Conservation (phyloP, 306 rosid species). For the Malus sieversii region DNA sequence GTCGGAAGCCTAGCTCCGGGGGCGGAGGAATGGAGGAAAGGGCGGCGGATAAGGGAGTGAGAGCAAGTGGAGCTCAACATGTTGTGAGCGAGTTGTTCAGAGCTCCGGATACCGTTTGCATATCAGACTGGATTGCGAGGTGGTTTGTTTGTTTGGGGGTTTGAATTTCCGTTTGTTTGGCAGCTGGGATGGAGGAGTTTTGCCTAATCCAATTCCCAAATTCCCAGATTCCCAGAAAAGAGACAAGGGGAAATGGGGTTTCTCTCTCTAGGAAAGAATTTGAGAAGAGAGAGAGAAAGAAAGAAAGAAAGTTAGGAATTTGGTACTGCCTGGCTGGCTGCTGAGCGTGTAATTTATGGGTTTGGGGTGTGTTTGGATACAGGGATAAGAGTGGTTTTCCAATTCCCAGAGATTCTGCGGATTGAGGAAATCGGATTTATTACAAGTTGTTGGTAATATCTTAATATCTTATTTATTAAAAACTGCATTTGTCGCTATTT, state of each 20-base stretch:
- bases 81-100: conserved; percentile 19
- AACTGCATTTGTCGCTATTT: not conserved
- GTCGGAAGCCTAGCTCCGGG: conserved; percentile 33
- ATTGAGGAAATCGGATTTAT: not conserved
- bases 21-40: conserved; percentile 31
- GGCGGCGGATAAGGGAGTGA: conserved; percentile 42
- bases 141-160: not conserved
- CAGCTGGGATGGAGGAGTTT: not conserved
- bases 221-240: conserved; percentile 3
- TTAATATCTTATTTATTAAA: not conserved
- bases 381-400: not conserved
- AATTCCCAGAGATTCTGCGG: not conserved
- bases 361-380: not conserved
- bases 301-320: not conserved
- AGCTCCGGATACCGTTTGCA: conserved; percentile 18
- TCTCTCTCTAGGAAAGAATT: not conserved
- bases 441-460: not conserved
- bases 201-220: not conserved
- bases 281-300: not conserved
- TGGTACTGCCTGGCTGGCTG: not conserved
- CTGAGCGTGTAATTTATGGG: not conserved
- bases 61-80: conserved; percentile 63
- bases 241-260: not conserved
- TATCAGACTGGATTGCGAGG: not conserved
- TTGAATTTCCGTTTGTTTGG: not conserved